Evolutionary conservation across 805 yeast genomes (phyloP), one percentile per base, ranked within the genome.

Genomic region (Starmerella gropengiesseri): DNA sequence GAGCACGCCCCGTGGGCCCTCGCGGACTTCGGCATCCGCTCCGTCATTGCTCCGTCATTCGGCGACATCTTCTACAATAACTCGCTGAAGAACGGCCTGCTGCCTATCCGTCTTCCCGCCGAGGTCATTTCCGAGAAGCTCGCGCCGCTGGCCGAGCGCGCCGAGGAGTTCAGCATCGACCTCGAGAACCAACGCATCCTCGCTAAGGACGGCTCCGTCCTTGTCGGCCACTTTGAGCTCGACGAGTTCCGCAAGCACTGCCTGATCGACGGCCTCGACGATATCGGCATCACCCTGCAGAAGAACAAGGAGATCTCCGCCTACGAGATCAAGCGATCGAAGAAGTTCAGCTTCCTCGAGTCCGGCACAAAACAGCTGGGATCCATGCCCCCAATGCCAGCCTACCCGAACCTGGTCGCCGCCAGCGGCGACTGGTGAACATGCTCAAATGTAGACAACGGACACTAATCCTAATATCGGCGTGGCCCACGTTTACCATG

Each of bases 1-100:
- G 98, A 91, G 65, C 98, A 91, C 59, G 98, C 98, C 26, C 97
- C 98, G 45, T 91, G 98, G 98, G 97, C 98, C 2, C 73, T 91
- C 53, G 87, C 86, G 58, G 98, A 91, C 66, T 91, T 91, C 58
- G 98, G 98, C 64, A 86, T 91, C 64, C 80, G 82, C 64, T 80
- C 89, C 50, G 82, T 91, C 59, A 87, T 91, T 63, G 97, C 97
- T 5, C 98, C 97, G 45, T 86, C 96, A 0, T 91, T 89, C 55
- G 98, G 97, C 63, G 98, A 91, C 66, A 91, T 91, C 56, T 91
- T 91, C 72, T 87, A 84, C 76, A 91, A 83, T 70, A 91, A 91
- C 71, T 87, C 96, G 42, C 83, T 83, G 71, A 91, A 91, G 70
- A 91, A 91, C 65, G 95, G 95, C 35, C 71, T 91, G 62, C 69